phyloP scores from a whole-genome alignment of 2,329 filamentous ascomycete species.

The Botrytis pseudocinerea region DNA sequence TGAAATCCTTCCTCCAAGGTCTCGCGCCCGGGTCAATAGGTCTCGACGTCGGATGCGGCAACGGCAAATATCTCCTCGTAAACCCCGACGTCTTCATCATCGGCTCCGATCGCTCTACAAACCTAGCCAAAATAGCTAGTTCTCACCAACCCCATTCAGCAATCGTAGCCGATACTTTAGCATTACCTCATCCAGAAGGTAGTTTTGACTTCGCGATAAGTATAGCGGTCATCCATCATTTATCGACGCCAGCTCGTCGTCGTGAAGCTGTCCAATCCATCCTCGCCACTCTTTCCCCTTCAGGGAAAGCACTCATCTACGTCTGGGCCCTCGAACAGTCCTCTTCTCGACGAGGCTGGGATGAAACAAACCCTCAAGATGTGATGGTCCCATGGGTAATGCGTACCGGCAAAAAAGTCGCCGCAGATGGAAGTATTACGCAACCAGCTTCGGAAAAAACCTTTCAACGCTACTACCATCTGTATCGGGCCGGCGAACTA shows the following conservation, averaged over 20 bases:
- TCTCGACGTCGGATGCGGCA: constrained; percentile 91
- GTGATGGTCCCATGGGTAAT: constrained; percentile 96
- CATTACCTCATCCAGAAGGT: constrained; percentile 71
- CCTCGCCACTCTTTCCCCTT: neutral
- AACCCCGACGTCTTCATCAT: constrained; percentile 77
- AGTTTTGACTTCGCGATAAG: constrained; percentile 87
- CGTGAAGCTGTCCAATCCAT: constrained; percentile 54
- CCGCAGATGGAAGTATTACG: constrained; percentile 34
- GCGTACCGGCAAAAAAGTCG: constrained; percentile 43
- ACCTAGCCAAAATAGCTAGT: constrained; percentile 54
- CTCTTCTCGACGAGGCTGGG: constrained; percentile 83
- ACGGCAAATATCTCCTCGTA: constrained; percentile 89
- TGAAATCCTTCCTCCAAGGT: constrained; percentile 71
- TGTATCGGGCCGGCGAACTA: constrained; percentile 84
- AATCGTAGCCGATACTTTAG: constrained; percentile 77
- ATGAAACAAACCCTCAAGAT: constrained; percentile 80
- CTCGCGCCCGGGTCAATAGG: constrained; percentile 73
- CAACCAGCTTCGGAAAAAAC: constrained; percentile 42
- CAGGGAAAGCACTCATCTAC: constrained; percentile 75
- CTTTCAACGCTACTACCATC: constrained; percentile 90
- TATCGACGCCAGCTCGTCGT: constrained; percentile 75
- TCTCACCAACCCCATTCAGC: constrained; percentile 59
- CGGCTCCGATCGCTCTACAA: constrained; percentile 76
- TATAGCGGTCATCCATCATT: constrained; percentile 91
- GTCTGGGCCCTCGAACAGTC: constrained; percentile 97